These are phyloP conservation scores for Trametes punicea DNA, from an alignment of 768 basidiomycete genomes.

Conservation along the genomic window DNA sequence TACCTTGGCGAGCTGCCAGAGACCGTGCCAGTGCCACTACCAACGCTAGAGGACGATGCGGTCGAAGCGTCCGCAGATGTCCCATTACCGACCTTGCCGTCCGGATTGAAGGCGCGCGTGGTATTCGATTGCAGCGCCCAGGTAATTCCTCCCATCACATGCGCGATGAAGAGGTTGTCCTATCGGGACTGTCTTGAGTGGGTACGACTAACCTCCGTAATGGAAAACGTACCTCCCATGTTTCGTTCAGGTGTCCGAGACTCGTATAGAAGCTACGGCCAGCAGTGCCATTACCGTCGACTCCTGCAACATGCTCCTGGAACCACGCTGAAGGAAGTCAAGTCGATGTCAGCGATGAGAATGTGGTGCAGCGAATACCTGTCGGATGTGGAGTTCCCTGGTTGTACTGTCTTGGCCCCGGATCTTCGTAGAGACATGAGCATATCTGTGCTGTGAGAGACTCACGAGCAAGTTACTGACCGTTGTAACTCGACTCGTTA, in stretches of 20 bases:
- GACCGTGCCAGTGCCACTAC: not conserved
- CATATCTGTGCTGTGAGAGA: not conserved
- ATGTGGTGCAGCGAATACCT: too few relatives aligned
- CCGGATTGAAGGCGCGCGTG: constrained; percentile 61
- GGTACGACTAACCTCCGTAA: not conserved
- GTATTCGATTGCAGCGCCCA: constrained; percentile 74
- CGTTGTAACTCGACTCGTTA: constrained; percentile 41
- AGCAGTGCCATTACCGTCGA: constrained; percentile 42
- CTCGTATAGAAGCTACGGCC: constrained; percentile 85
- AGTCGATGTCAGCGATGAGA: not conserved
- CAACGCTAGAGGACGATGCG: not conserved
- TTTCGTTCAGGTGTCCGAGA: constrained; percentile 75
- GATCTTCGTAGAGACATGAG: constrained; percentile 33
- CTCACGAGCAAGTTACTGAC: constrained; percentile 24
- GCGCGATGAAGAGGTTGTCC: constrained; percentile 66
- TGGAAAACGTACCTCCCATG: constrained; percentile 54
- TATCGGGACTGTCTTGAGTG: constrained; percentile 25
- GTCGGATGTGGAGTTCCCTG: constrained; percentile 78
- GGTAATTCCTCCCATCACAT: constrained; percentile 70
- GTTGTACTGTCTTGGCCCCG: constrained; percentile 47
- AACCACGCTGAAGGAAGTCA: constrained; percentile 66
- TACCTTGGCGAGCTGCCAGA: not conserved
- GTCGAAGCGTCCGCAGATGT: not conserved
- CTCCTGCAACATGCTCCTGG: constrained; percentile 71
- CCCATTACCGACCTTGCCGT: constrained; percentile 57